Evolutionary conservation across 169 alveolate genomes (phyloP).

Genomic region (Miamiensis avidus): DNA sequence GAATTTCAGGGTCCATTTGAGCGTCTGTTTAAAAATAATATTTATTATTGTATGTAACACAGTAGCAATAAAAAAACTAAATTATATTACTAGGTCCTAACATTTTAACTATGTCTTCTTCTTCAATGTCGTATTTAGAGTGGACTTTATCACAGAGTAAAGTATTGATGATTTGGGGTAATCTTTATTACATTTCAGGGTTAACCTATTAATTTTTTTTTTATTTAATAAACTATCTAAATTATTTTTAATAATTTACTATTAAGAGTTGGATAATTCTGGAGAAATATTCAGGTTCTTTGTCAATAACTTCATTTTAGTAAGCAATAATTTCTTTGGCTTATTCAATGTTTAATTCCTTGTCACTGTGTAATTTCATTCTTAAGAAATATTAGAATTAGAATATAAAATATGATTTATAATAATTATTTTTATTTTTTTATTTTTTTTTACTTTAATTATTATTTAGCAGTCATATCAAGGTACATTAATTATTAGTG

Average conservation of each 20-base stretch:
- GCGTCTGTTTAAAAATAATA: too few relatives aligned
- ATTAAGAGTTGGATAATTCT: neutral
- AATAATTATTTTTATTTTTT: too few relatives aligned
- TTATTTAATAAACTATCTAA: too few relatives aligned
- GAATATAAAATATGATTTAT: too few relatives aligned
- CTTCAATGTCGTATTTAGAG: neutral
- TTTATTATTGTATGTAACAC: too few relatives aligned
- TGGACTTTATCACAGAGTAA: neutral
- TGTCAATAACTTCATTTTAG: neutral
- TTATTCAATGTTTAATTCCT: neutral
- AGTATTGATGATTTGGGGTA: neutral
- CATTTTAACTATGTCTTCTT: neutral
- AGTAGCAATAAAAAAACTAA: too few relatives aligned
- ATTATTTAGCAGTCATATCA: neutral
- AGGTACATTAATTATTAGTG: neutral
- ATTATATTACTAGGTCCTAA: neutral
- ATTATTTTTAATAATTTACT: neutral
- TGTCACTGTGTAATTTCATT: neutral
- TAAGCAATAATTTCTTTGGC: neutral
- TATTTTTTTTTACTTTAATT: neutral
- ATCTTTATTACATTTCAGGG: neutral
- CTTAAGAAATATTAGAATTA: neutral
- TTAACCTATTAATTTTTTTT: neutral
- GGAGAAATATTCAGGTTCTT: neutral
- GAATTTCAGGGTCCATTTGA: neutral